phyloP scores from a whole-genome alignment of 73 alveolate genomes.

The Paramecium caudatum region DNA sequence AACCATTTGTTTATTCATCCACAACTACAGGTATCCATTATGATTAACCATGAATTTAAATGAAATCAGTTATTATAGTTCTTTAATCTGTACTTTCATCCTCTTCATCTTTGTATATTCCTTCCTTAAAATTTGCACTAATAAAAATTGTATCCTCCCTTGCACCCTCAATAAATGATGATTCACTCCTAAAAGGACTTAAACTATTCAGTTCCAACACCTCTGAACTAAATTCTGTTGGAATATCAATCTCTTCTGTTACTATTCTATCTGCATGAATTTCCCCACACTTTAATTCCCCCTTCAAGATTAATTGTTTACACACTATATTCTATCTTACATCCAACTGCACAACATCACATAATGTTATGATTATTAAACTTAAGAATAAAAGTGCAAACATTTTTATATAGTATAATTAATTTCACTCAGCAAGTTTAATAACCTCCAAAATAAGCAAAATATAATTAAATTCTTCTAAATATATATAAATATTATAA shows the following conservation, averaged over 20 bases:
- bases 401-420: too few species aligned
- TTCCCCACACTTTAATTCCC: slow-evolving; percentile 26
- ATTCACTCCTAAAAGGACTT: slow-evolving; percentile 63
- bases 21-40: slow-evolving; percentile 31
- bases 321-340: slow-evolving; percentile 15
- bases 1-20: neutral
- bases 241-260: slow-evolving; percentile 49
- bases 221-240: slow-evolving; percentile 58
- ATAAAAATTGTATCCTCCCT: slow-evolving; percentile 53
- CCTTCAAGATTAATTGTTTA: slow-evolving; percentile 24
- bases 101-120: slow-evolving; percentile 20
- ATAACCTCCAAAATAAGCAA: too few species aligned
- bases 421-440: too few species aligned
- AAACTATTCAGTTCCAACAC: slow-evolving; percentile 29
- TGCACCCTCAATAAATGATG: neutral
- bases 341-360: slow-evolving; percentile 10
- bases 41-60: slow-evolving; percentile 60
- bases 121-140: neutral
- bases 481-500: too few species aligned
- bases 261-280: slow-evolving; percentile 57
- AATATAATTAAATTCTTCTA: too few species aligned
- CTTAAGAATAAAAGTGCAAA: too few species aligned
- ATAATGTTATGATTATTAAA: too few species aligned
- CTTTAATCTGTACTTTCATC: neutral
- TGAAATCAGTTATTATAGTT: slow-evolving; percentile 1